phyloP scores from a whole-genome alignment of 345 rosid genomes.

The Chamaenerion angustifolium region DNA sequence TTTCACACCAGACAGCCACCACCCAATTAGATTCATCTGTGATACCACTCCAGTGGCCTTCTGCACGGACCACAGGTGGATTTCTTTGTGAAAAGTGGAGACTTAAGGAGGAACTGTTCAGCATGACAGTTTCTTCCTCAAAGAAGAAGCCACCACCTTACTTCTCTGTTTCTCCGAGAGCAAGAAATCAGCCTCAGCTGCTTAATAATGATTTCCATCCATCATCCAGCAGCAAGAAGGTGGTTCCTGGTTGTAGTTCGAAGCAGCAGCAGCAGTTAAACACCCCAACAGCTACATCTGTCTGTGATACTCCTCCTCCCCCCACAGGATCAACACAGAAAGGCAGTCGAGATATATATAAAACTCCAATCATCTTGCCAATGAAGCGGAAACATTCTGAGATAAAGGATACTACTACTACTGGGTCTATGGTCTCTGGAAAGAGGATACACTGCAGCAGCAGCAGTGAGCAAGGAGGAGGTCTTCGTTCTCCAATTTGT shows the following conservation, averaged over 20 bases:
- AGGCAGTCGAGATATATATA: conserved; percentile 12
- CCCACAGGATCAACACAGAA: no score
- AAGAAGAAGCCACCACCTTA: conserved; percentile 70
- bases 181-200: conserved; percentile 30
- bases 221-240: conserved; percentile 23
- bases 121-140: conserved; percentile 17
- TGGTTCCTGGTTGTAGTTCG: conserved; percentile 9
- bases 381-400: conserved; percentile 68
- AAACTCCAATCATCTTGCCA: conserved; percentile 55
- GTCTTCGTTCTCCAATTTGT: conserved; percentile 49
- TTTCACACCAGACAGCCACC: conserved; percentile 33
- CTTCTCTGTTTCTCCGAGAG: conserved; percentile 55
- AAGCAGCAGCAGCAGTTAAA: conserved; percentile 11
- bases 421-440: conserved; percentile 32
- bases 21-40: conserved; percentile 37
- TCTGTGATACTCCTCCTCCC: conserved; percentile 24
- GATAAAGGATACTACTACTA: conserved; percentile 29
- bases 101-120: conserved; percentile 29
- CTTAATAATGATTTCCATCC: conserved; percentile 27
- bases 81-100: conserved; percentile 45
- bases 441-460: conserved; percentile 39
- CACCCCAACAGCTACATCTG: conserved; percentile 16
- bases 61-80: conserved; percentile 57
- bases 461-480: conserved; percentile 34
- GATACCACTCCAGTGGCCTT: conserved; percentile 73